Evolutionary conservation across 1,139 yeast species (phyloP).

Genomic region (Scheffersomyces parashehatae): DNA sequence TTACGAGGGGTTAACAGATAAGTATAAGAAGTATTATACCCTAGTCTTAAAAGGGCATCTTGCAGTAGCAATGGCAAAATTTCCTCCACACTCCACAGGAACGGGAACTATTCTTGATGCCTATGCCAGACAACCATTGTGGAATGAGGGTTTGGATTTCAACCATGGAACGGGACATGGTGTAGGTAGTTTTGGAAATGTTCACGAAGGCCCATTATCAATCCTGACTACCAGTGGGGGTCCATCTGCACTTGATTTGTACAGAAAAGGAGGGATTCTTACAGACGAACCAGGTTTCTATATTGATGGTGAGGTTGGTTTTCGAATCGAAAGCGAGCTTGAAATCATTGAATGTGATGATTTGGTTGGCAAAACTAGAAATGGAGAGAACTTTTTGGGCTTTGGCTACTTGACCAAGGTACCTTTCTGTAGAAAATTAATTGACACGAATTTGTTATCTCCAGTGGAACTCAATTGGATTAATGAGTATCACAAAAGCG

Average conservation of each 20-base stretch:
- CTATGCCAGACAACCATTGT: conserved; percentile 52
- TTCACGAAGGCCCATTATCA: conserved; percentile 57
- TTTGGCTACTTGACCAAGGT: conserved; percentile 55
- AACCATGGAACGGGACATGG: conserved; percentile 67
- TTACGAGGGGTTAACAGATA: conserved; percentile 20
- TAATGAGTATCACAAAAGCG: conserved; percentile 43
- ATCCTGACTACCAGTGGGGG: conserved; percentile 43
- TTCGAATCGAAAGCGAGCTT: conserved; percentile 55
- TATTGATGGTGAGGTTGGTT: conserved; percentile 51
- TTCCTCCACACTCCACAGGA: conserved; percentile 38
- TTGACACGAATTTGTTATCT: conserved; percentile 38
- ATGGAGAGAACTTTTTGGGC: conserved; percentile 37
- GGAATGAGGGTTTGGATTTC: conserved; percentile 54
- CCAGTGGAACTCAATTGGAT: conserved; percentile 52
- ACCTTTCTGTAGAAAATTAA: conserved; percentile 52
- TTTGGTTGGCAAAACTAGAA: conserved; percentile 34
- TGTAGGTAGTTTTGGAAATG: conserved; percentile 56
- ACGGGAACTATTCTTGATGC: conserved; percentile 51
- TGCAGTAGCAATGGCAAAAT: conserved; percentile 53
- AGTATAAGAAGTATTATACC: conserved; percentile 44
- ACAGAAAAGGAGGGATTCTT: conserved; percentile 49
- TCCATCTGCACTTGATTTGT: conserved; percentile 29
- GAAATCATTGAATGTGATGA: conserved; percentile 39
- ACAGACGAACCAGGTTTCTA: conserved; percentile 63
- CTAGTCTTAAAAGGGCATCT: conserved; percentile 58